phyloP scores from a whole-genome alignment of 306 rosid species.

The Begonia masoniana region DNA sequence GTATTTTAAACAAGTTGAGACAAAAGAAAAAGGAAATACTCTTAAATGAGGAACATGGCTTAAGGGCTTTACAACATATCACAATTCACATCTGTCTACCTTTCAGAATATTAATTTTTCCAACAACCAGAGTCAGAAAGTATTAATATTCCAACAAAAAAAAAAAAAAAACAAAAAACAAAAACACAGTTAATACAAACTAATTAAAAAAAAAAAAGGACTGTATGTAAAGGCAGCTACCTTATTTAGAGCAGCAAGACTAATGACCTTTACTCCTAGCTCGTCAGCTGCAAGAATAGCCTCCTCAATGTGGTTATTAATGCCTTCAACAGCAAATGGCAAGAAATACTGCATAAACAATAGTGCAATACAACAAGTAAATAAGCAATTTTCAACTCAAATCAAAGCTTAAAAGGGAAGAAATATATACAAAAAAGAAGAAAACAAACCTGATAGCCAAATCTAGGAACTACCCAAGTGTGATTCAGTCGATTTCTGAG shows the following conservation, averaged over 20 bases:
- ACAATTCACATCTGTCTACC: neutral
- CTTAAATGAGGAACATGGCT: slow-evolving; percentile 3
- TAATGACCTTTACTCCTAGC: slow-evolving; percentile 79
- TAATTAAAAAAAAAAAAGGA: slow-evolving; percentile 1
- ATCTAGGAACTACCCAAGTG: slow-evolving; percentile 85
- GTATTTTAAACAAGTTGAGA: neutral
- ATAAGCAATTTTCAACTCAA: slow-evolving; percentile 9
- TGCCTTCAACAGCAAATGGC: slow-evolving; percentile 82
- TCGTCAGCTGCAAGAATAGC: slow-evolving; percentile 84
- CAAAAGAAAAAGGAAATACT: neutral
- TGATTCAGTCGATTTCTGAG: slow-evolving; percentile 63
- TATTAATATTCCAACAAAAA: too few relatives aligned
- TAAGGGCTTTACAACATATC: neutral
- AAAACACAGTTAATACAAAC: neutral
- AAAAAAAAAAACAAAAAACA: too few relatives aligned
- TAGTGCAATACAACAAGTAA: slow-evolving; percentile 2
- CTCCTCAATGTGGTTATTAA: slow-evolving; percentile 72
- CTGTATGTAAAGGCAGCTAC: slow-evolving; percentile 22
- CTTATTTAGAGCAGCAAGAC: slow-evolving; percentile 97
- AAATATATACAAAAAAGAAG: neutral
- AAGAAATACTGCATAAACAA: slow-evolving; percentile 56
- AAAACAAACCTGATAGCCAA: slow-evolving; percentile 65
- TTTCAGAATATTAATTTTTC: slow-evolving; percentile 9
- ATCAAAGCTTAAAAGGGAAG: neutral
- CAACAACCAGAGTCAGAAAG: slow-evolving; percentile 29